phyloP scores from a whole-genome alignment of 1,139 yeast genomes.

The Ashbya aceris region DNA sequence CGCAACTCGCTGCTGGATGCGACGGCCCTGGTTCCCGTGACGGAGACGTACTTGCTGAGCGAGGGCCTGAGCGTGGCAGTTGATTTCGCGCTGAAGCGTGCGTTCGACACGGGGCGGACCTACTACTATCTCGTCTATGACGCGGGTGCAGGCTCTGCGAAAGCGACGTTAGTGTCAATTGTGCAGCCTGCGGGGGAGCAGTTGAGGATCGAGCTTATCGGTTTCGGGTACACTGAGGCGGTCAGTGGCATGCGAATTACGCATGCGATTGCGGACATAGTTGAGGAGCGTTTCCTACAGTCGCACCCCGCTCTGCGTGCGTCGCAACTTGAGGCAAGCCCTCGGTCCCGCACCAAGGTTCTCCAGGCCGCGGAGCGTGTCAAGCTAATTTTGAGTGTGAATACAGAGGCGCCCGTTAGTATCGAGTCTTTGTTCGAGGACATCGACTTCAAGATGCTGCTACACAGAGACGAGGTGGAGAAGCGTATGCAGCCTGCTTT shows the following conservation, averaged over 20 bases:
- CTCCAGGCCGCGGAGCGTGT: slow-evolving; percentile 83
- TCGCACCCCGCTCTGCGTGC: slow-evolving; percentile 29
- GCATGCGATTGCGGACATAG: slow-evolving; percentile 47
- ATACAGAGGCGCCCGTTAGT: slow-evolving; percentile 61
- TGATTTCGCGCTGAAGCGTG: slow-evolving; percentile 45
- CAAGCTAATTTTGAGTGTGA: slow-evolving; percentile 78
- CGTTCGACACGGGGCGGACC: slow-evolving; percentile 35
- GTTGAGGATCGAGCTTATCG: slow-evolving; percentile 51
- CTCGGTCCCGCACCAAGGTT: slow-evolving; percentile 57
- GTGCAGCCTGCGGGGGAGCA: slow-evolving; percentile 36
- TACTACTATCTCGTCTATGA: slow-evolving; percentile 74
- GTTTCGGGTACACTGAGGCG: slow-evolving; percentile 53
- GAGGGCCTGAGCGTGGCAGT: slow-evolving; percentile 90
- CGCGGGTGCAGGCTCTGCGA: slow-evolving; percentile 87
- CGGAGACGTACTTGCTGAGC: slow-evolving; percentile 64
- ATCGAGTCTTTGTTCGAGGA: slow-evolving; percentile 66
- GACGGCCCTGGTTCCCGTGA: slow-evolving; percentile 31
- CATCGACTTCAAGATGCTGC: slow-evolving; percentile 53
- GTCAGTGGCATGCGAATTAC: slow-evolving; percentile 77
- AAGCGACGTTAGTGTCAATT: slow-evolving; percentile 71
- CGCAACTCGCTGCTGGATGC: slow-evolving; percentile 68
- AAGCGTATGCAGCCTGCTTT: slow-evolving; percentile 39
- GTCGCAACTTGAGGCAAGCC: slow-evolving; percentile 39
- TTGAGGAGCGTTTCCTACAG: slow-evolving; percentile 49
- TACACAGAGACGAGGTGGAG: slow-evolving; percentile 79